Conservation (phyloP, 352 stramenopile genomes). For the Pythium insidiosum region DNA sequence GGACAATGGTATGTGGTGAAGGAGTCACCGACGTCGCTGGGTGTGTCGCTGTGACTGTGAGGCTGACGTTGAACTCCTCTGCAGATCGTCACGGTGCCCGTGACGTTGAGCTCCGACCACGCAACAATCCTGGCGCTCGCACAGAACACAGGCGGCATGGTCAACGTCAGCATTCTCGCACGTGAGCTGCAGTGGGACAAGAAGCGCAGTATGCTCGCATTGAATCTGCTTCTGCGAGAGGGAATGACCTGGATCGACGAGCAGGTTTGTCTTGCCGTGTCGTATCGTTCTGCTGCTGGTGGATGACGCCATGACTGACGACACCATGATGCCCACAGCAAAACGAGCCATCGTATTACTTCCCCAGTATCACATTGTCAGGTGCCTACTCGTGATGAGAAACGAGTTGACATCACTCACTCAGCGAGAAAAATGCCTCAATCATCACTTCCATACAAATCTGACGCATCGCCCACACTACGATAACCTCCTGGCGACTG, state of each 20-base stretch:
- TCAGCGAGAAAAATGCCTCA: too few species aligned
- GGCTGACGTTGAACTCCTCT: too few species aligned
- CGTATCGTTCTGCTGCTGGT: neutral
- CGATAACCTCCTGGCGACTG: too few species aligned
- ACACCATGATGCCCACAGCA: constrained; percentile 16
- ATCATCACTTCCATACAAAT: too few species aligned
- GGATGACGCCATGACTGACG: too few species aligned
- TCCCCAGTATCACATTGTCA: constrained; percentile 79
- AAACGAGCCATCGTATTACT: constrained; percentile 74
- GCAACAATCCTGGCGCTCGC: constrained; percentile 88
- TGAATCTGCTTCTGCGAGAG: constrained; percentile 90
- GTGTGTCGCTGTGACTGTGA: too few species aligned
- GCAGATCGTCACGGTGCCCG: constrained; percentile 92
- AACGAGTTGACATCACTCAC: too few species aligned
- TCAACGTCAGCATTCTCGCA: constrained; percentile 82
- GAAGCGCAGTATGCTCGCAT: constrained; percentile 87
- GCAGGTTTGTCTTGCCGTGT: constrained; percentile 30
- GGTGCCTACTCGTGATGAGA: constrained; percentile 60
- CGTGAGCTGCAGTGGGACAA: constrained; percentile 83
- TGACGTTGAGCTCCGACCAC: constrained; percentile 93
- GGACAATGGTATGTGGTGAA: constrained; percentile 76
- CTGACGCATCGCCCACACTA: too few species aligned
- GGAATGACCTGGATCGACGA: constrained; percentile 97
- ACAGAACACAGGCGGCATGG: constrained; percentile 81
- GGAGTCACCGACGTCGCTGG: too few species aligned